A percentile compares a stretch with the other conserved stretches of the same genome.
Conservation (phyloP, 305 asterid genomes). For the Solanum hybrid region DNA sequence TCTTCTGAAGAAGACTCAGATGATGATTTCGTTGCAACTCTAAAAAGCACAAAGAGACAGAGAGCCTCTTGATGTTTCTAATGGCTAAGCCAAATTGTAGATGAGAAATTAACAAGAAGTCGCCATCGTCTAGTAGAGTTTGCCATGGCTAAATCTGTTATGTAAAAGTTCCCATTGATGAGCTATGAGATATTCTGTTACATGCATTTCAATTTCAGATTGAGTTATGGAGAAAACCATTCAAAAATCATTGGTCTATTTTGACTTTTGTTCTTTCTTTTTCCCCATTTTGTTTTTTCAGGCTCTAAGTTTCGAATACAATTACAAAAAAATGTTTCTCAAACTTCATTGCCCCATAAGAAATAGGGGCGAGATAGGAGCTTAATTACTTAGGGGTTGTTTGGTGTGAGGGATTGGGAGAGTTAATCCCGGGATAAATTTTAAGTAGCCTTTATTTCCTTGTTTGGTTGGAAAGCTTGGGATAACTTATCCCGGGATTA, state of each 20-base stretch:
- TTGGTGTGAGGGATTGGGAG: no score
- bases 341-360: neutral
- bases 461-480: no score
- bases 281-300: neutral
- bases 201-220: neutral
- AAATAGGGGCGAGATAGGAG: neutral
- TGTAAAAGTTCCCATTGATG: neutral
- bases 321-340: neutral
- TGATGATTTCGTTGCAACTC: slow-evolving; percentile 33
- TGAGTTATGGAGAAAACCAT: neutral
- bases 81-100: neutral
- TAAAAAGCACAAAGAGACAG: slow-evolving; percentile 35
- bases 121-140: neutral
- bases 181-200: neutral
- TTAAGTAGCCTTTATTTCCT: no score
- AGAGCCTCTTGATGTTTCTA: slow-evolving; percentile 19
- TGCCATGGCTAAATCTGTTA: neutral
- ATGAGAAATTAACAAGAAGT: neutral
- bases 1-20: slow-evolving; percentile 41
- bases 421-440: no score
- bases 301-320: neutral
- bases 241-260: neutral
- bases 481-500: no score
- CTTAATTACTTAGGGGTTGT: neutral
- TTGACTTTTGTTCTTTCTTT: neutral